Base-by-base conservation (phyloP, 164 flowering plant genomes). In the Buxus sempervirens region DNA sequence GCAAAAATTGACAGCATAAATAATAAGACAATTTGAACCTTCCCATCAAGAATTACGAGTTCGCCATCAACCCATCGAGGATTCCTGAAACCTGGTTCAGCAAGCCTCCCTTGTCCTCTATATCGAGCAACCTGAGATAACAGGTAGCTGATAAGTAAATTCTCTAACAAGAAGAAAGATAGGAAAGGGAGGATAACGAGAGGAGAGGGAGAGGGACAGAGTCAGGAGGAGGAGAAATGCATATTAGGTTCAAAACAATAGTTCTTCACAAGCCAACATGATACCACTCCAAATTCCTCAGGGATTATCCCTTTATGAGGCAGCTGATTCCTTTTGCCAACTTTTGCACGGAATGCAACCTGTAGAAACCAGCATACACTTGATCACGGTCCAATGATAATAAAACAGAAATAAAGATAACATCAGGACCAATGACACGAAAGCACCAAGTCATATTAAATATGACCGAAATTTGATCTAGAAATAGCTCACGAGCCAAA, bases 21-120 rank as follows among this genome's bases (percentile, higher is more conserved):
- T 26, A 62, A 28, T 19, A 42, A 38, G 64, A 41, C 65, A 58
- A 41, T 36, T 54, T 15, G 48, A 60, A 92, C 98, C 97, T 92
- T 92, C 61, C 99, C 99, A 78, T 95, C 95, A 71, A 92, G 85
- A 73, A 95, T 86, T 58, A 95, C 91, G 66, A 95, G 94, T 82
- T 95, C 99, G 48, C 99, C 99, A 80, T 95, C 97, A 72, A 92
- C 97, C 99, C 99, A 95, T 74, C 91, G 79, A 68, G 98, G 98
- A 79, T 88, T 92, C 61, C 32, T 77, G 73, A 90, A 90, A 18
- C 99, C 98, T 41, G 95, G 90, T 60, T 85, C 96, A 54, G 98
- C 91, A 58, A 92, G 88, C 83, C 98, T 88, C 54, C 99, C 99
- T 75, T 95, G 97, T 61, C 99, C 99, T 84, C 76, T 92, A 78